Base-by-base conservation (phyloP, 306 rosid genomes). In the Astragalus membranaceus region DNA sequence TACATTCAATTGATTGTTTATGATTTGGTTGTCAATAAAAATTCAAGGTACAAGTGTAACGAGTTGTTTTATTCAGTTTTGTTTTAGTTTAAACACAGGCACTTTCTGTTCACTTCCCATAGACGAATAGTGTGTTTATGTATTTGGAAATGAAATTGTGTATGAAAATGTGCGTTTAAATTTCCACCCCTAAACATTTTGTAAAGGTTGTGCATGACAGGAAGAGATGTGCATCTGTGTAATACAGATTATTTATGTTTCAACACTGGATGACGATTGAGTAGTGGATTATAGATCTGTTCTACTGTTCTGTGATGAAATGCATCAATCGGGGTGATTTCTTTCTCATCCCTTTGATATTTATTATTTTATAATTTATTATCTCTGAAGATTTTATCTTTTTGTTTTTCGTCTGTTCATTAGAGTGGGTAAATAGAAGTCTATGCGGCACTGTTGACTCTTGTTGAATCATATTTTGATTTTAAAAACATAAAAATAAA, bases 1-100 rank as follows among this genome's bases (percentile, higher is more conserved):
- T 20, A 6, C 73, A 69, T 81, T 81, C 65, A 75, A 75, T 82
- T 75, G 48, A 70, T 78, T 82, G 54, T 65, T 78, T 74, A 30
- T 32, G 33, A n/a, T 67, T 81, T n/a, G 48, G 4, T 44, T 35
- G 69, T 66, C 14, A 42, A 71, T 23, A 57, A 66, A 23, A n/a
- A 17, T 63, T 29, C 66, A 46, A 37, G 76, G 32, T 58, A 60
- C n/a, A 55, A 69, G 20, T 58, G 65, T 17, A 55, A 69, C 10
- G 26, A 44, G 75, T 58, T 70, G 73, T 44, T 57, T 5, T 54
- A 8, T 46, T 43, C 4, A 8, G 15, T 42, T 55, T 30, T 71
- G 36, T 53, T 63, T 29, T 29, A 11, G 57, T n/a, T 4, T 5
- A 5, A 23, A 48, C 16, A 20, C 8, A 63, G 20, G 11, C 37